Percentiles rank a stretch among this genome's conserved stretches.
phyloP scores from a whole-genome alignment of 176 grass and related monocot genomes.

The Urochloa ruziziensis region DNA sequence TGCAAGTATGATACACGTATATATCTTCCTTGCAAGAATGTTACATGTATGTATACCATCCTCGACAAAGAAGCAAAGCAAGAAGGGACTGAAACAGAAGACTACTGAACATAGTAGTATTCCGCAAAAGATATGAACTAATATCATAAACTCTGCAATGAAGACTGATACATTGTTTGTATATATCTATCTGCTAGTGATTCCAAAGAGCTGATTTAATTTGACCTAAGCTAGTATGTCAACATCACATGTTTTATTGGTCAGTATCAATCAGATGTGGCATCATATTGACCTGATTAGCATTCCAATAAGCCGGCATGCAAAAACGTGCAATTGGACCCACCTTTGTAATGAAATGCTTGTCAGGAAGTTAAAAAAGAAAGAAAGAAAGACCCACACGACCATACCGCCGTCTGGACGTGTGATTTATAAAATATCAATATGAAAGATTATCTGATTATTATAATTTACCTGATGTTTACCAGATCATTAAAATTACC shows the following conservation, averaged over 20 bases:
- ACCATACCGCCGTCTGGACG: neutral
- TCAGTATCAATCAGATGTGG: neutral
- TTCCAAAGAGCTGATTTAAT: neutral
- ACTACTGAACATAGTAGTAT: slow-evolving; percentile 1
- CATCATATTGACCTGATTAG: neutral
- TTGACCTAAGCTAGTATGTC: neutral
- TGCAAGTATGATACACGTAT: neutral
- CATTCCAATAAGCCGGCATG: neutral
- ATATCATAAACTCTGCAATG: neutral
- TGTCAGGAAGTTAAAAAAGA: neutral
- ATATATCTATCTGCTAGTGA: neutral
- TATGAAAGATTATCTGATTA: neutral
- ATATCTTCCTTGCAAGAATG: slow-evolving; percentile 16
- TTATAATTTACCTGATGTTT: neutral
- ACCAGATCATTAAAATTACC: neutral
- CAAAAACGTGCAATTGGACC: neutral
- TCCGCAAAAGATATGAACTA: neutral
- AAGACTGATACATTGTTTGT: neutral
- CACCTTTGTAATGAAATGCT: neutral
- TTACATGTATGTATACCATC: slow-evolving; percentile 9
- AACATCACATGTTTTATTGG: neutral
- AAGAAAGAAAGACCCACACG: neutral
- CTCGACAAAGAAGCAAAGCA: slow-evolving; percentile 23
- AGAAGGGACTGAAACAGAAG: neutral
- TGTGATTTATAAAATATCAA: neutral